Conservation (phyloP, 2,329 filamentous ascomycete species). For the Juglanconis sp. region DNA sequence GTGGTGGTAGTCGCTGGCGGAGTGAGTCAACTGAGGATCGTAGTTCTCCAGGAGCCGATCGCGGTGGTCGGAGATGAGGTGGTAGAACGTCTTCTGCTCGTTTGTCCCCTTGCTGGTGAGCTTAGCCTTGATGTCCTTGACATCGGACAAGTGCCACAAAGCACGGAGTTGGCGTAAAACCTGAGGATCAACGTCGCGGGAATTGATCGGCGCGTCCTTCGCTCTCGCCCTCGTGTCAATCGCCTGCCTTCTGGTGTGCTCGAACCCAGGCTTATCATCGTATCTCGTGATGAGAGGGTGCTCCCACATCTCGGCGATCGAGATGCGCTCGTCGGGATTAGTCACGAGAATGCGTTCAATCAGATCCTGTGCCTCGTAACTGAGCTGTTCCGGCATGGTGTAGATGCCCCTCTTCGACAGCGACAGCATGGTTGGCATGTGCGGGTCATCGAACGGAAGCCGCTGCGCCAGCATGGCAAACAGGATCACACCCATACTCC, state of each 20-base stretch:
- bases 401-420: conserved; percentile 60
- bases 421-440: conserved; percentile 50
- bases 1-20: conserved; percentile 88
- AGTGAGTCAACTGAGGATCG: conserved; percentile 74
- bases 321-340: conserved; percentile 75
- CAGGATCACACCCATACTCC: conserved; percentile 88
- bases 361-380: conserved; percentile 69
- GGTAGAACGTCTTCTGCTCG: conserved; percentile 92
- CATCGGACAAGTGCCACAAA: conserved; percentile 83
- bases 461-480: conserved; percentile 82
- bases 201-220: conserved; percentile 54
- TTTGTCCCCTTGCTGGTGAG: conserved; percentile 69
- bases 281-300: conserved; percentile 87
- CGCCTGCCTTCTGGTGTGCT: conserved; percentile 51
- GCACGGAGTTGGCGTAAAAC: conserved; percentile 83
- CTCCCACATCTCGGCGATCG: conserved; percentile 76
- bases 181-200: conserved; percentile 72
- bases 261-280: conserved; percentile 67
- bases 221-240: conserved; percentile 60
- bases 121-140: conserved; percentile 66
- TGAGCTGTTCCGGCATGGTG: conserved; percentile 60
- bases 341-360: conserved; percentile 76
- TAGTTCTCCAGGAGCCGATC: conserved; percentile 87
- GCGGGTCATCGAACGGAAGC: conserved; percentile 76
- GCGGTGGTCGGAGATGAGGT: conserved; percentile 75